These are phyloP conservation scores for Pseudocercospora musae DNA, from an alignment of 2,329 filamentous ascomycete genomes.

Conservation along the genomic window DNA sequence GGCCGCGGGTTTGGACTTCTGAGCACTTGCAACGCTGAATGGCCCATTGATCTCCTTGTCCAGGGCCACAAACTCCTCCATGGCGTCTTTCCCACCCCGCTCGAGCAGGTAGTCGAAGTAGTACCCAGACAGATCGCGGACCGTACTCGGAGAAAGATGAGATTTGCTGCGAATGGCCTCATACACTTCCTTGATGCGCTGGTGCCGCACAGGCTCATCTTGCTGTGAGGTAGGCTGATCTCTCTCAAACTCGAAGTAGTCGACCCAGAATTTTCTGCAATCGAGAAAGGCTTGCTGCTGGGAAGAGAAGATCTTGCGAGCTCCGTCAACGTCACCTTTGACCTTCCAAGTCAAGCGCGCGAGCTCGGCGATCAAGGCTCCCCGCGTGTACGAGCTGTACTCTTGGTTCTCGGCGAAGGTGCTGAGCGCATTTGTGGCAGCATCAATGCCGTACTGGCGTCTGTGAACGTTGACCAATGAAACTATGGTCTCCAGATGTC, in stretches of 20 bases:
- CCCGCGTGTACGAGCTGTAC: conserved; percentile 69
- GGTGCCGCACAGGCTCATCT: conserved; percentile 62
- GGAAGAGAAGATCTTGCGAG: conserved; percentile 76
- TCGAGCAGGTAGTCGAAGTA: conserved; percentile 86
- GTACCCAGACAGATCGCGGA: conserved; percentile 70
- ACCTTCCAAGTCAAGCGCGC: conserved; percentile 82
- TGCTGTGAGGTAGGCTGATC: conserved; percentile 69
- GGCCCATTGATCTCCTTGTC: conserved; percentile 83
- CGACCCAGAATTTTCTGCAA: conserved; percentile 84
- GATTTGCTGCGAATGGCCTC: conserved; percentile 71
- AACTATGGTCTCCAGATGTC: conserved; percentile 81
- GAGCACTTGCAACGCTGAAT: conserved; percentile 21
- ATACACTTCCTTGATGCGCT: conserved; percentile 77
- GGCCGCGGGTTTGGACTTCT: neutral
- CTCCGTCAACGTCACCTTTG: conserved; percentile 71
- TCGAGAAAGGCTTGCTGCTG: conserved; percentile 82
- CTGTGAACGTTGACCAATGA: conserved; percentile 84
- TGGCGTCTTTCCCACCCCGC: conserved; percentile 74
- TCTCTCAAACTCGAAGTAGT: conserved; percentile 84
- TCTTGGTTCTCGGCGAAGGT: conserved; percentile 59
- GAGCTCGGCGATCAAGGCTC: conserved; percentile 84
- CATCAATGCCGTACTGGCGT: conserved; percentile 77
- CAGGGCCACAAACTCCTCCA: conserved; percentile 78
- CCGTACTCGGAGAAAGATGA: conserved; percentile 61
- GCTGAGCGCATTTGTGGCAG: conserved; percentile 80